These are phyloP conservation scores for Xylariaceae sp. DNA, from an alignment of 2,329 filamentous ascomycete genomes.

Conservation along the genomic window DNA sequence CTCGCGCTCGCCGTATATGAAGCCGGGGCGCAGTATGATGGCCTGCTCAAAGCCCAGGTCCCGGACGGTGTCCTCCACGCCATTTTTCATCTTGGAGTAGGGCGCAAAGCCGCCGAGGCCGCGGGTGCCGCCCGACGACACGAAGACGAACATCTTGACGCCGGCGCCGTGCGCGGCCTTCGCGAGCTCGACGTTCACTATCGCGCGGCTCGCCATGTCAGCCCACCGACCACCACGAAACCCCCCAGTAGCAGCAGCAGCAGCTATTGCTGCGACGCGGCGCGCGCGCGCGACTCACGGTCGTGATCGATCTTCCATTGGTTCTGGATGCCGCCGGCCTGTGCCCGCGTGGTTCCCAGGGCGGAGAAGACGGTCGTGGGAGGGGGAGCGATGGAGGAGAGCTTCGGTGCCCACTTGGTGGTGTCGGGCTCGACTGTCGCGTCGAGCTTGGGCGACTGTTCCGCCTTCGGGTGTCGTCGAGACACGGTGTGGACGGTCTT, in stretches of 20 bases:
- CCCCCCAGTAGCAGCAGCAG: not conserved
- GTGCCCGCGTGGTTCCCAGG: conserved; percentile 70
- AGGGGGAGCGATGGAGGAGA: conserved; percentile 46
- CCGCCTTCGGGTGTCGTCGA: conserved; percentile 52
- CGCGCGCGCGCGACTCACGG: too few species aligned
- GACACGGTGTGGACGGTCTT: conserved; percentile 55
- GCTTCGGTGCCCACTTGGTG: conserved; percentile 56
- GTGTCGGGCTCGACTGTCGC: conserved; percentile 62
- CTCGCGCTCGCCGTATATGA: conserved; percentile 66
- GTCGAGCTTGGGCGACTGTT: conserved; percentile 50
- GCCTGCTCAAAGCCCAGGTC: conserved; percentile 68
- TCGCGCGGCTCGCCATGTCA: too few species aligned
- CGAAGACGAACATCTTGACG: conserved; percentile 66
- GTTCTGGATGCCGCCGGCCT: conserved; percentile 66
- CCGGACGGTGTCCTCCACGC: conserved; percentile 73
- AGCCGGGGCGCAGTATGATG: conserved; percentile 65
- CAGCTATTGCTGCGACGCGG: too few species aligned
- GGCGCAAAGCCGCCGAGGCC: conserved; percentile 35
- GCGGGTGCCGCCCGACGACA: conserved; percentile 52
- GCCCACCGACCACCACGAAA: too few species aligned
- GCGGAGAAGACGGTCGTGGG: conserved; percentile 66
- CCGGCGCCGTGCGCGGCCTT: conserved; percentile 66
- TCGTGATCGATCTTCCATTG: conserved; percentile 88
- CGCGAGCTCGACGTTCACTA: conserved; percentile 69
- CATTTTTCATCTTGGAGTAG: conserved; percentile 69